phyloP scores from a whole-genome alignment of 2,329 filamentous ascomycete genomes.

The Ceratocystis alfenasii region DNA sequence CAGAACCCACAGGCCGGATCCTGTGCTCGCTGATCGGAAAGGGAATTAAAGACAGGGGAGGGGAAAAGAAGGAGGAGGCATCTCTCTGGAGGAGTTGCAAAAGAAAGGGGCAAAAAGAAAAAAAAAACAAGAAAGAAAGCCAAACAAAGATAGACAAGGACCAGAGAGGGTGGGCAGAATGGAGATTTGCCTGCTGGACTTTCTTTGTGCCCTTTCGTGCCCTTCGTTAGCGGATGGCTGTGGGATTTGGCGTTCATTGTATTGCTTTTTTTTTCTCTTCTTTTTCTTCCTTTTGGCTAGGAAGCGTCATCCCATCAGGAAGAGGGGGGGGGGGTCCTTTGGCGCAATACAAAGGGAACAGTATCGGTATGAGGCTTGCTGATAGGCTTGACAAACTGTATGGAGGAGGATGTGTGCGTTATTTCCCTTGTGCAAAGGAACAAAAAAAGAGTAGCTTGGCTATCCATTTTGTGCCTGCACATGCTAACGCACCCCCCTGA shows the following conservation, averaged over 20 bases:
- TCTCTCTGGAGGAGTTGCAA: background rate
- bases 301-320: background rate
- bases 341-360: background rate
- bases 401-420: too few species aligned
- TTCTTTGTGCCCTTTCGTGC: background rate
- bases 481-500: constrained; percentile 4
- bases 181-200: background rate
- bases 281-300: background rate
- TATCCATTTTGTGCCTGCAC: background rate
- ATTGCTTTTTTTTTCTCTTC: background rate
- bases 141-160: background rate
- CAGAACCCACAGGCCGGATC: background rate
- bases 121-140: background rate
- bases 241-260: background rate
- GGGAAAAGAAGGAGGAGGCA: background rate
- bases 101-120: background rate
- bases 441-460: too few species aligned
- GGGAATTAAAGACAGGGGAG: background rate
- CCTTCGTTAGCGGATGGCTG: background rate
- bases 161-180: background rate
- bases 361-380: too few species aligned
- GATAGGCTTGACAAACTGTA: too few species aligned
- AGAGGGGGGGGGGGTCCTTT: too few species aligned
- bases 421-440: too few species aligned
- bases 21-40: background rate